Evolutionary conservation across 768 basidiomycete species (phyloP), one percentile per base, ranked within the genome.

Genomic region (Mycena kentingensis): DNA sequence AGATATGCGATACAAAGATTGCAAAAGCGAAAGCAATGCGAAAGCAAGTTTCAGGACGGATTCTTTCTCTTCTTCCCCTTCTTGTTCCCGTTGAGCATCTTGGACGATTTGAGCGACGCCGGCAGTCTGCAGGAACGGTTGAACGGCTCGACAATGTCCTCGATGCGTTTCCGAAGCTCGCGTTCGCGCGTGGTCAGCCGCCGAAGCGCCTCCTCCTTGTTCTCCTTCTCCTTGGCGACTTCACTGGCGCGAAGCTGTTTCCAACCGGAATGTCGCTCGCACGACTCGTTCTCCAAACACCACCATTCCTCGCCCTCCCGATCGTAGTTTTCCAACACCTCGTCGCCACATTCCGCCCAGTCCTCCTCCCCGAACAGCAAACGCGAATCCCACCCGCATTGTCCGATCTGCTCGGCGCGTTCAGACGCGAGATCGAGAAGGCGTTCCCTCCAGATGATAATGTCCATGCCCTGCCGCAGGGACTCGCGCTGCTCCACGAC

Each of bases 311-410:
- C 67, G 28, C 75, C 73, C 37, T 73, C 63, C 37, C 75, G 67
- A 28, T 84, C 85, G 55, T 91, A 90, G 60, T 83, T 85, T 64
- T 90, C 85, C 61, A 90, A 60, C 22, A 85, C 87, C 15, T 78
- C 80, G 2, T 70, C 73, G 8, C 83, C 87, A 67, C 84, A 87
- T 43, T 86, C 87, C 31, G 71, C 77, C 76, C 83, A 91, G 65
- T 90, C 88, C 51, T 85, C 83, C 41, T 92, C 88, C n/a, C 86
- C 86, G 64, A 87, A 85, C 54, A 88, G 88, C 21, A 97, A 74
- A 26, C 93, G 77, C 61, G 86, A 84, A 67, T 97, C 93, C 85
- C 93, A 94, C 4, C 94, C 93, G 68, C 93, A 97, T 60, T 83
- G 81, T 16, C 81, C 80, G 15, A 82, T 65, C n/a, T 73, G 70